Evolutionary conservation across 2,329 filamentous ascomycete genomes (phyloP), one percentile per base, ranked within the genome.

Genomic region (Neonectria magnoliae): DNA sequence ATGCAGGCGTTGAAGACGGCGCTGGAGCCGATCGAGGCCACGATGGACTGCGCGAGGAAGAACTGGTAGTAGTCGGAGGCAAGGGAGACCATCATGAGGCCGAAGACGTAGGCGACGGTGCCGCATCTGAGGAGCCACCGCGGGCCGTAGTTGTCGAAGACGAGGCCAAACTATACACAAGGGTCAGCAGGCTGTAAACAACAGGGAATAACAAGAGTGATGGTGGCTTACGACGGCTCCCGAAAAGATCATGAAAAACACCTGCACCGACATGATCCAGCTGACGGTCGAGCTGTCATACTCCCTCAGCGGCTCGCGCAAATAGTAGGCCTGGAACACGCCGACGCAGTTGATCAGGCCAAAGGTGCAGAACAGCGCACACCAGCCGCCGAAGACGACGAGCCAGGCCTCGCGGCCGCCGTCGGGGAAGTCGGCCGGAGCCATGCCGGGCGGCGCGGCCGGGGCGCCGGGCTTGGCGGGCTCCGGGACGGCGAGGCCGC

Each of bases 111-210:
- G 62, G 85, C 75, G 63, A 89, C 70, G 5, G 83, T 84, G 31
- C 88, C 88, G 56, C 78, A 70, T 18, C 84, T 66, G 14, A 91
- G 78, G 4, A 92, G 79, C 63, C 81, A 85, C 42, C 83, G 82
- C 0, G 90, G 88, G 2, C 91, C 91, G 67, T 87, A 87, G 67
- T 82, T 86, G 75, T 93, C 91, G 70, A 87, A 91, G 11, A 91
- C 51, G 44, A 85, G 87, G 1, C 91, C 91, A 55, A 81, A 88
- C 62, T 76, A 63, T 7, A 16, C 13, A 27, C 27, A 10, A 20
- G 38, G 29, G 50, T 68, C 11, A 68, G 54, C 16, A 48, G 25
- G 18, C 9, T 4, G 38, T 11, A 22, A 16, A 10, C 22, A 33
- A 8, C 2, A 20, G 9, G 22, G 4, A n/a, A 18, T 1, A 48